Percentiles rank a stretch among this genome's conserved stretches.
Conservation (phyloP, 805 yeast genomes). For the Teunomyces tritomae region DNA sequence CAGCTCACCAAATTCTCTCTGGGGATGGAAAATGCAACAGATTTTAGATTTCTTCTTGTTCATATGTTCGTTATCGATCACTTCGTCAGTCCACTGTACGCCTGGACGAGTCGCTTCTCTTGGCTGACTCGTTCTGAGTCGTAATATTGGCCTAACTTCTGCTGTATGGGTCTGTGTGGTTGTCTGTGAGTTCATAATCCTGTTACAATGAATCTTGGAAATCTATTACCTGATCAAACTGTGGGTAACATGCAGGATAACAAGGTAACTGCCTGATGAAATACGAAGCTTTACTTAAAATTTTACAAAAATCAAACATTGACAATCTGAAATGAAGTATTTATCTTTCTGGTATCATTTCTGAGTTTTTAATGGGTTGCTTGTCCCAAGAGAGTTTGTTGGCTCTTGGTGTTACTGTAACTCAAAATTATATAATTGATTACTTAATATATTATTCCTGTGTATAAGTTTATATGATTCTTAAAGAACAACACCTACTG, state of each 20-base stretch:
- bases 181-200: neutral
- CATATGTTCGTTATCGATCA: conserved; percentile 87
- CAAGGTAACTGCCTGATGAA: too few relatives aligned
- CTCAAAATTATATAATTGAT: too few relatives aligned
- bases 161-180: neutral
- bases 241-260: neutral
- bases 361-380: too few relatives aligned
- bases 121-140: conserved; percentile 1
- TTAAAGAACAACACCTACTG: neutral
- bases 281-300: too few relatives aligned
- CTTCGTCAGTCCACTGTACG: conserved; percentile 84
- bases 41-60: conserved; percentile 85
- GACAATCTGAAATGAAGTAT: too few relatives aligned
- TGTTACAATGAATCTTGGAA: neutral
- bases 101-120: conserved; percentile 19
- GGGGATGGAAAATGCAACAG: conserved; percentile 87
- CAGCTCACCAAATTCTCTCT: conserved; percentile 54
- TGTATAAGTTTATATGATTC: too few relatives aligned
- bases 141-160: neutral
- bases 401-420: too few relatives aligned
- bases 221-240: neutral
- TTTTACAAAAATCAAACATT: too few relatives aligned
- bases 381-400: too few relatives aligned
- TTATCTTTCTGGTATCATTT: too few relatives aligned
- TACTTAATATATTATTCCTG: too few relatives aligned